phyloP scores from a whole-genome alignment of 2,329 filamentous ascomycete species.

The Colletotrichum gigasporum region DNA sequence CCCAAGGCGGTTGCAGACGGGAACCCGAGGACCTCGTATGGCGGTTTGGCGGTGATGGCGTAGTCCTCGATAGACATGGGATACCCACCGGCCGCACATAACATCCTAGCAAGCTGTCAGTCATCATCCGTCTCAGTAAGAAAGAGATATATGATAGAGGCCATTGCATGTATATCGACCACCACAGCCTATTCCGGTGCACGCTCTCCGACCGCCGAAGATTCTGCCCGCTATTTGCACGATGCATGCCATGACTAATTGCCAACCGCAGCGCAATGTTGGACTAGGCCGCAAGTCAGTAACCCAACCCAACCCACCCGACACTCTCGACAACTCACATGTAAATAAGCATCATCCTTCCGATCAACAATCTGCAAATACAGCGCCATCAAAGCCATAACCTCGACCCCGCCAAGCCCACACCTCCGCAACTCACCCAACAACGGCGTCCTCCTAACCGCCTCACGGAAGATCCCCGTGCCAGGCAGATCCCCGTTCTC shows the following conservation, averaged over 20 bases:
- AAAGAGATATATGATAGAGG: neutral
- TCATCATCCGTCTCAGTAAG: too few species aligned
- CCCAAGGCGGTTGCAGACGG: conserved; percentile 4
- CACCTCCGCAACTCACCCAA: neutral
- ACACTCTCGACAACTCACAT: conserved; percentile 8
- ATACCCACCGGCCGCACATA: conserved; percentile 20
- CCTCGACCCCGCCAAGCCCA: conserved; percentile 10
- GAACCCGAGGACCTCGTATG: conserved; percentile 10
- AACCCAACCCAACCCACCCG: too few species aligned
- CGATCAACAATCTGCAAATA: conserved; percentile 20
- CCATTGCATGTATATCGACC: conserved; percentile 31
- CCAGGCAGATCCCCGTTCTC: neutral
- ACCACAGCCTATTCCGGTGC: conserved; percentile 25
- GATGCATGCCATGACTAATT: conserved; percentile 16
- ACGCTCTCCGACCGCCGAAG: neutral
- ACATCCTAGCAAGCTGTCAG: neutral
- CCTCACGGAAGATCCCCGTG: neutral
- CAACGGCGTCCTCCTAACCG: neutral
- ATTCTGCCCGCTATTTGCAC: neutral
- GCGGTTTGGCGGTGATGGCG: conserved; percentile 1
- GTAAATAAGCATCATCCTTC: conserved; percentile 27
- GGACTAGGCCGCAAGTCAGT: neutral
- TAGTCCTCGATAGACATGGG: conserved; percentile 25
- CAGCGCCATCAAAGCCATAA: conserved; percentile 20
- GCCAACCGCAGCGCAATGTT: conserved; percentile 12